Conservation (phyloP, 352 stramenopile genomes). For the Globisporangium alternatum region DNA sequence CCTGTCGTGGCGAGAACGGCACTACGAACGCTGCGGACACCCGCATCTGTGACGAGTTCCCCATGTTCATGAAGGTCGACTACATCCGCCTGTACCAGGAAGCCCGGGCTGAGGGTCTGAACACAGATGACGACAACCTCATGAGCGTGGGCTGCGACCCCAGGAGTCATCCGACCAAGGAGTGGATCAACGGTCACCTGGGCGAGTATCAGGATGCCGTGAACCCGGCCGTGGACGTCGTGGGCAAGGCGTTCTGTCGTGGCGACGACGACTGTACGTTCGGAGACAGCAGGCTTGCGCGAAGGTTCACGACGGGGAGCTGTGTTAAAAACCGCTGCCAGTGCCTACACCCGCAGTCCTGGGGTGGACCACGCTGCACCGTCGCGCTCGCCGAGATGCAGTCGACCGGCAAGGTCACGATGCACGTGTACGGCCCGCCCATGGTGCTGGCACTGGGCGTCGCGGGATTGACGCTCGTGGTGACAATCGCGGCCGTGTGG, state of each 20-base stretch:
- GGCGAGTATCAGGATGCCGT: slow-evolving; percentile 49
- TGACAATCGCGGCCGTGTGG: slow-evolving; percentile 24
- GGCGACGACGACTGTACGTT: slow-evolving; percentile 60
- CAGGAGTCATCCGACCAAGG: slow-evolving; percentile 47
- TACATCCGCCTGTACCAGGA: slow-evolving; percentile 74
- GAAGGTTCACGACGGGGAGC: slow-evolving; percentile 35
- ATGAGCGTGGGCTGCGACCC: slow-evolving; percentile 65
- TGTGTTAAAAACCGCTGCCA: slow-evolving; percentile 55
- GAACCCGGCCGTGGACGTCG: slow-evolving; percentile 42
- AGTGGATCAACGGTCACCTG: slow-evolving; percentile 65
- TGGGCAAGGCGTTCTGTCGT: slow-evolving; percentile 46
- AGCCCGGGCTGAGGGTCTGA: slow-evolving; percentile 24
- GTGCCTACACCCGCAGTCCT: slow-evolving; percentile 42
- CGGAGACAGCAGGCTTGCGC: slow-evolving; percentile 15
- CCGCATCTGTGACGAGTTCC: slow-evolving; percentile 62
- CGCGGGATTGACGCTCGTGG: slow-evolving; percentile 27
- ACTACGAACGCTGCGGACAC: slow-evolving; percentile 33
- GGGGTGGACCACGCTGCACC: slow-evolving; percentile 52
- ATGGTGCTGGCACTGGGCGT: slow-evolving; percentile 37
- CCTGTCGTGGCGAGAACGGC: slow-evolving; percentile 44
- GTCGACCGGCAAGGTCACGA: slow-evolving; percentile 26
- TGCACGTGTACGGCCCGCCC: slow-evolving; percentile 35
- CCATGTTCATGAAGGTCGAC: slow-evolving; percentile 76
- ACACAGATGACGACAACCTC: slow-evolving; percentile 33
- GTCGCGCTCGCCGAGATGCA: slow-evolving; percentile 29